Conservation (phyloP, 169 alveolate species). For the Amoebophrya sp. region DNA sequence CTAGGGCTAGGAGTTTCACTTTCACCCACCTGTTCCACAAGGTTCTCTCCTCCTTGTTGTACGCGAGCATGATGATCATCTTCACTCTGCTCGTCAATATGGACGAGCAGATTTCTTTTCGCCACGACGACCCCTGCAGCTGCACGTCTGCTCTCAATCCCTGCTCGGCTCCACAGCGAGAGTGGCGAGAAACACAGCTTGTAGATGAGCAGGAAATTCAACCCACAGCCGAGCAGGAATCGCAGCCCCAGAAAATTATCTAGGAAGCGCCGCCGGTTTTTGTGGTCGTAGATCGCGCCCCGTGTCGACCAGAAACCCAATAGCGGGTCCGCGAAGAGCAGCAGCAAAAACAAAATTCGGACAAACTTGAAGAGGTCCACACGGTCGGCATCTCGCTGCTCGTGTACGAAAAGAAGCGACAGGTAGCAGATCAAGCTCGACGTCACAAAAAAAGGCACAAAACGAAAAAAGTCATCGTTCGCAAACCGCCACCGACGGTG, state of each 20-base stretch:
- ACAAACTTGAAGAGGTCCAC: neutral
- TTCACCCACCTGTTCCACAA: too few species aligned
- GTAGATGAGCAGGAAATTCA: neutral
- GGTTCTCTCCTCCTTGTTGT: too few species aligned
- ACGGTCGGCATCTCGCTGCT: neutral
- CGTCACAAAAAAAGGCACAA: neutral
- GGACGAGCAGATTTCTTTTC: too few species aligned
- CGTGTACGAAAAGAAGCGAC: neutral
- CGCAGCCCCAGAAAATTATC: neutral
- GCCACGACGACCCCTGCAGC: neutral
- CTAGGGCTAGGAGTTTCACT: too few species aligned
- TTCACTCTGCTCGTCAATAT: too few species aligned
- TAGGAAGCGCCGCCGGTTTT: neutral
- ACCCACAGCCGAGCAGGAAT: neutral
- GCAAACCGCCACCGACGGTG: neutral
- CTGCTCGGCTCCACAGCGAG: neutral
- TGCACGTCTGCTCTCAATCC: neutral
- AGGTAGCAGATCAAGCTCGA: neutral
- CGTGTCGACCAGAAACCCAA: neutral
- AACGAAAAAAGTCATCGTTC: neutral
- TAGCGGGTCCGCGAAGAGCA: neutral
- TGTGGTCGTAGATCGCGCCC: neutral
- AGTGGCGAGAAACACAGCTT: neutral
- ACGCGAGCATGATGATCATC: too few species aligned
- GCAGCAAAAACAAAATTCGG: neutral